Evolutionary conservation across 805 yeast species (phyloP), one percentile per base, ranked within the genome.

Genomic region (Torulaspora delbrueckii): DNA sequence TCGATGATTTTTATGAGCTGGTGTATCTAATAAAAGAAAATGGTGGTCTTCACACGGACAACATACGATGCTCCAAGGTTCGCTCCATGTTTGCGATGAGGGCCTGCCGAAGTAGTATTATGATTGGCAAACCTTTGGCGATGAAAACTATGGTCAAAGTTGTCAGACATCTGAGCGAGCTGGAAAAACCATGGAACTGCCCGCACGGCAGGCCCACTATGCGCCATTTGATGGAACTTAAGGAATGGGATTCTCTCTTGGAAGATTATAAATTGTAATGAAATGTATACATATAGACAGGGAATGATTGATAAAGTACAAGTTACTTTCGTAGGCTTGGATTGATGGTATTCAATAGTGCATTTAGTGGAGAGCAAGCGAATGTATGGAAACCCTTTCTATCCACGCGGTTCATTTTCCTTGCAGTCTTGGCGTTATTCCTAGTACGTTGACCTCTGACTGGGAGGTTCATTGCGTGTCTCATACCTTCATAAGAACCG

Each of bases 191-290:
- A 0, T 93, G 99, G 99, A 84, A 83, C 56, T 81, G 89, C 59
- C 99, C 99, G 0, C 99, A 93, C 66, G 99, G 99, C 0, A 71
- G 99, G 52, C 99, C 99, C 0, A 93, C 99, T 1, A 81, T 93
- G 84, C 75, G 99, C 45, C 97, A 91, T 65, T 70, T 91, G 47
- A 78, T 82, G 48, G 88, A 86, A 45, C 58, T 83, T 31, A 63
- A 69, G 34, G 64, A 69, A 37, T 73, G 79, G 76, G 55, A 59
- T 16, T 54, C 73, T 0, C 78, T 77, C 51, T 55, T 55, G 8
- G 67, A 66, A 2, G 83, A 78, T 54, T 74, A 75, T 54, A 47
- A 50, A 13, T 14, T 64, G 27, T 66, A 19, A n/a, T 1, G 19
- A 14, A 18, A 24, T 30, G 8, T 37, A 18, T 39, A 39, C 34